Conservation (phyloP, 2,329 filamentous ascomycete genomes). For the Colletotrichum paranaense region DNA sequence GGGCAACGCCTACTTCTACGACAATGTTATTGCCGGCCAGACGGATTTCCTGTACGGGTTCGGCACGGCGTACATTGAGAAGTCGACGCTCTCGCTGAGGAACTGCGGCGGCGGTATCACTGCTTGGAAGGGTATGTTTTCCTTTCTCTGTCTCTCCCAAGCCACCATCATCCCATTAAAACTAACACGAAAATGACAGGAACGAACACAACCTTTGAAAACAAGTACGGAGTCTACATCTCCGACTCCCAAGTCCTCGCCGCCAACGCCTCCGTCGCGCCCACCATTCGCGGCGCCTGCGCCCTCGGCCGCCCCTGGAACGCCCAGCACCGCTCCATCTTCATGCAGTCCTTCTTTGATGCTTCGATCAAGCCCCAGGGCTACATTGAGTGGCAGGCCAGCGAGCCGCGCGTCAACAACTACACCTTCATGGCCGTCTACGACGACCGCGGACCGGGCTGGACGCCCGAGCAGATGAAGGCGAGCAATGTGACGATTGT, state of each 20-base stretch:
- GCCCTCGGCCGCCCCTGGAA: conserved; percentile 74
- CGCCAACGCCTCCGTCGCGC: conserved; percentile 60
- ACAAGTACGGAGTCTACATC: conserved; percentile 76
- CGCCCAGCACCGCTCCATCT: conserved; percentile 65
- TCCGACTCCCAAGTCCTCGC: conserved; percentile 64
- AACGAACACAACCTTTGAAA: conserved; percentile 71
- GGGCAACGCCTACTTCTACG: conserved; percentile 73
- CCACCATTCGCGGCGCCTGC: conserved; percentile 55
- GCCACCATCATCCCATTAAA: not conserved
- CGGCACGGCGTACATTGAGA: conserved; percentile 71
- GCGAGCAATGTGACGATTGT: conserved; percentile 55
- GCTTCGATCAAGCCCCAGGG: conserved; percentile 62
- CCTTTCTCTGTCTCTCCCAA: too few species aligned
- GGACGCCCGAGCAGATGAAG: conserved; percentile 58
- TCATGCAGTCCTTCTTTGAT: conserved; percentile 66
- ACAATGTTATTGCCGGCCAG: conserved; percentile 70
- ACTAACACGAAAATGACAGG: conserved; percentile 33
- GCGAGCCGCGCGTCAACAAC: conserved; percentile 53
- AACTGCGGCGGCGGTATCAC: conserved; percentile 75
- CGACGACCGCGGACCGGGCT: conserved; percentile 62
- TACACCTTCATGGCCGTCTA: conserved; percentile 69
- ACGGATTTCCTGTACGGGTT: conserved; percentile 79
- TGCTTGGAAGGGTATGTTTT: conserved; percentile 70
- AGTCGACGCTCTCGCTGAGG: conserved; percentile 65
- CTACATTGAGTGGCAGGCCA: conserved; percentile 63